Base-by-base conservation (phyloP, 306 rosid genomes). In the Purshia tridentata region DNA sequence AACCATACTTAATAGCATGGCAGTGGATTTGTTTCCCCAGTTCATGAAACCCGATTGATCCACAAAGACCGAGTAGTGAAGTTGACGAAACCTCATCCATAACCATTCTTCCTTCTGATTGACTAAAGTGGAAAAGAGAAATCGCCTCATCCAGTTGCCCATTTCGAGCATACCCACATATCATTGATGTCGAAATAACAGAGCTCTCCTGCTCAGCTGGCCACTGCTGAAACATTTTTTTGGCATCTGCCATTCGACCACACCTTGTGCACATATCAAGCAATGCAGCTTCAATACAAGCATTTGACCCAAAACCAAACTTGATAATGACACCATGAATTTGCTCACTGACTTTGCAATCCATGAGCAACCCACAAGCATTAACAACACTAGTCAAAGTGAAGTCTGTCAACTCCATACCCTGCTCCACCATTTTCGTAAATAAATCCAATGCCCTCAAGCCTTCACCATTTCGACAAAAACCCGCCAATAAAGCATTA, bases 11-110 rank as follows among this genome's bases (percentile, higher is more conserved):
- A 54, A 87, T 46, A 76, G 77, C 90, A 78, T 76, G 82, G 73
- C 93, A 66, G 66, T 91, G 97, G 37, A 91, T 87, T 86, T 91
- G 97, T 82, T 87, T 86, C 54, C 98, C 98, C 88, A 91, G 64
- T 69, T 88, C 91, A 76, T 77, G 90, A 80, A 77, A 84, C 19
- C 96, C 97, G 22, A 89, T 49, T 63, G 78, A 82, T 72, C 94
- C 97, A 76, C 92, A 89, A 68, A 93, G 80, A 65, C 88, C 75
- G 44, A 88, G 92, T 71, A 88, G 76, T 1, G 94, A 78, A 77
- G 90, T 72, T 9, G 84, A 78, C 13, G 84, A 84, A 71, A 91
- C 84, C 82, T 89, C 92, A 73, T 93, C 98, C 84, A 93, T 63
- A 69, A 73, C 68, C 82, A 84, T 71, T 65, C 80, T 76, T 79